phyloP scores from a whole-genome alignment of 2,329 filamentous ascomycete species.

The Orbilia blumenaviensis region DNA sequence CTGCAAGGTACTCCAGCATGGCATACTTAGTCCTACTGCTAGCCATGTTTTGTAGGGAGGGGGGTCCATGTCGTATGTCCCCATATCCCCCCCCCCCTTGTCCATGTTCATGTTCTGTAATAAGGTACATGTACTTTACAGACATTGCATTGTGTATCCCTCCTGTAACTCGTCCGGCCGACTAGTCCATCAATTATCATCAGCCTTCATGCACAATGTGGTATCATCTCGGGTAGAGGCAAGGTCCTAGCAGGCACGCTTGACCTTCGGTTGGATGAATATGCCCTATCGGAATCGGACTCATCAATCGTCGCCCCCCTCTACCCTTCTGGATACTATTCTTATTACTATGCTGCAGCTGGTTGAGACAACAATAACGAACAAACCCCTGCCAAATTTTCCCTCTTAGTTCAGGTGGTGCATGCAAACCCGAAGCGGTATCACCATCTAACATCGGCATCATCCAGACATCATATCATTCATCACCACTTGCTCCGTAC shows the following conservation, averaged over 20 bases:
- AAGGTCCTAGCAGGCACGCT: conserved; percentile 4
- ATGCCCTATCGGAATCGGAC: conserved; percentile 36
- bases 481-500: no score
- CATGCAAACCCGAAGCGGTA: conserved; percentile 16
- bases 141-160: neutral
- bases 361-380: conserved; percentile 39
- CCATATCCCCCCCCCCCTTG: no score
- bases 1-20: conserved; percentile 23
- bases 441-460: neutral
- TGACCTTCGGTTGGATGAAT: conserved; percentile 43
- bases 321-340: conserved; percentile 8
- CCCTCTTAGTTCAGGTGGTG: no score
- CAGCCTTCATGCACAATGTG: conserved; percentile 6
- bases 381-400: neutral
- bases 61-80: no score
- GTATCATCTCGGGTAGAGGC: conserved; percentile 31
- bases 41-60: no score
- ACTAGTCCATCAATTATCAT: neutral
- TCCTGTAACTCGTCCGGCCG: conserved; percentile 5
- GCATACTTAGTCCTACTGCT: no score
- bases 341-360: conserved; percentile 30
- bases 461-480: neutral
- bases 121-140: neutral
- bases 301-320: neutral
- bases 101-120: no score